Evolutionary conservation across 1,284 basidiomycete genomes (phyloP).

Genomic region (Heterobasidion parviporum): DNA sequence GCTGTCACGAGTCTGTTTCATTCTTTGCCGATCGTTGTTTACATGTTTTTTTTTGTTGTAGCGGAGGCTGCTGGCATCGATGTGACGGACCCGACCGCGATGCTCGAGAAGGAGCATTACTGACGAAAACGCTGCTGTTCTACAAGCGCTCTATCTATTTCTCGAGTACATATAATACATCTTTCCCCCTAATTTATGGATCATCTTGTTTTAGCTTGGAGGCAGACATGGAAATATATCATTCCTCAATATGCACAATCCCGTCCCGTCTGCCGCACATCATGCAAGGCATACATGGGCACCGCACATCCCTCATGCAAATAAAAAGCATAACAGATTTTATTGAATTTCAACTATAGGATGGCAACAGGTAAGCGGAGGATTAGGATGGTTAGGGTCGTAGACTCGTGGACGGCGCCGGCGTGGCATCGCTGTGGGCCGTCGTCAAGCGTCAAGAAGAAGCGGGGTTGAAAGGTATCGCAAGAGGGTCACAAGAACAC

Average conservation of each 20-base stretch:
- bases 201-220: no score
- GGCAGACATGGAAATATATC: no score
- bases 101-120: conserved; percentile 4
- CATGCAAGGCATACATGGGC: no score
- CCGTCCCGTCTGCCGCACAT: no score
- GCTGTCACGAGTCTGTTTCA: not conserved
- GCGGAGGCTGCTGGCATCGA: conserved; percentile 4
- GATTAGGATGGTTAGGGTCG: not conserved
- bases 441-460: not conserved
- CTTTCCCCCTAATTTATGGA: no score
- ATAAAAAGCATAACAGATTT: not conserved
- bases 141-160: no score
- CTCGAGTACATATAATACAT: no score
- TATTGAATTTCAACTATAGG: not conserved
- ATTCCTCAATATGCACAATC: no score
- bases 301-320: not conserved
- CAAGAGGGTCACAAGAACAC: not conserved
- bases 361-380: not conserved
- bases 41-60: not conserved
- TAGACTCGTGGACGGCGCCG: not conserved
- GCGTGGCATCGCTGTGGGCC: not conserved
- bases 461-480: not conserved
- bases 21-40: not conserved
- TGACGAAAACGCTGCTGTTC: not conserved
- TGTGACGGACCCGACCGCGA: conserved; percentile 2